Base-by-base conservation (phyloP, 306 rosid genomes). In the Abrus pulchellus region DNA sequence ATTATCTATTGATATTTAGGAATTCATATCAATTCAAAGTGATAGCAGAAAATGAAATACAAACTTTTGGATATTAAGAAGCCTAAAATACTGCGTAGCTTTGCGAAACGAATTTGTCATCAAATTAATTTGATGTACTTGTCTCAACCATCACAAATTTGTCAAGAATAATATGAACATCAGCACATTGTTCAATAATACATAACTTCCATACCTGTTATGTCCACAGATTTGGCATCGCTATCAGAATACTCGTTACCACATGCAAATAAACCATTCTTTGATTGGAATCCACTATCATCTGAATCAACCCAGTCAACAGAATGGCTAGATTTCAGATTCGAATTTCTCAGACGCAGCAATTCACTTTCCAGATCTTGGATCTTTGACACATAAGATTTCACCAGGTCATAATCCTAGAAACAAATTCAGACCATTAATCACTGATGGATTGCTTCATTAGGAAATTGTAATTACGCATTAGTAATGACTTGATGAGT, bases 341-440 rank as follows among this genome's bases (percentile, higher is more conserved):
- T 86, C 1, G 52, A 47, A 63, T 80, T 91, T 80, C 83, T 92
- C 78, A 87, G 20, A 61, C 73, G 84, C 70, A 76, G 41, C 60
- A 96, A 49, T 73, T 96, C 97, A 9, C 83, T 90, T 84, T 96
- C 99, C 65, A 96, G 79, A 72, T 90, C 91, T 74, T 96, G 97
- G 79, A 96, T 93, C 75, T 85, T 96, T 32, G 93, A 90, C 29
- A 87, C 92, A 62, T 96, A 93, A 60, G 87, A 84, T 77, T 87
- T 92, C 34, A 96, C 63, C 82, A 92, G 80, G 77, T 89, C 94
- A 89, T 82, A 87, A 68, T 93, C 97, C 99, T 96, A 86, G 64
- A 83, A 78, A 54, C 14, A 10, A 72, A 28, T 71, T 12, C 55
- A 80, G 59, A 76, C 33, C 55, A 71, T 11, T 63, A 44, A 61